Evolutionary conservation across 1,284 basidiomycete species (phyloP).

Genomic region (Marasmius fiardii): DNA sequence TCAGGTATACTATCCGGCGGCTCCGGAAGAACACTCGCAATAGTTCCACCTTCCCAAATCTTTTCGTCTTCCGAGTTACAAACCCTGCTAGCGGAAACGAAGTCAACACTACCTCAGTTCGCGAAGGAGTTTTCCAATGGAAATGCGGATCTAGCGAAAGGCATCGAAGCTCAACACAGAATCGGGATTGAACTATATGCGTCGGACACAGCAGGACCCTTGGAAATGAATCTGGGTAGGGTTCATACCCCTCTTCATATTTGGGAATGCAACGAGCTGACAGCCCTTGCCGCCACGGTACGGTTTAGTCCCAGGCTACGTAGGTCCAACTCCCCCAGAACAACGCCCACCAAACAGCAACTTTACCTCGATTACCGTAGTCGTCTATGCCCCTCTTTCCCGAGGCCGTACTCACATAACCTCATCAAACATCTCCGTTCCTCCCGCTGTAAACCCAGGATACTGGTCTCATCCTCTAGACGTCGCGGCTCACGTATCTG

Average conservation of each 20-base stretch:
- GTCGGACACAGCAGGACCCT: conserved; percentile 18
- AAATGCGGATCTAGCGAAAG: conserved; percentile 23
- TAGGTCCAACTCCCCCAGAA: conserved; percentile 20
- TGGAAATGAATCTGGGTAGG: conserved; percentile 27
- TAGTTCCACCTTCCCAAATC: conserved; percentile 24
- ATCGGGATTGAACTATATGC: conserved; percentile 22
- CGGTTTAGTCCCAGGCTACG: conserved; percentile 26
- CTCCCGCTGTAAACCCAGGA: conserved; percentile 23
- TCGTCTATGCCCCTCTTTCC: conserved; percentile 27
- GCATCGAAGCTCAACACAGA: conserved; percentile 26
- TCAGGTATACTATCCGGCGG: conserved; percentile 24
- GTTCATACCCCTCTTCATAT: neutral
- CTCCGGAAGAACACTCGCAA: conserved; percentile 23
- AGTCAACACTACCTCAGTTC: conserved; percentile 19
- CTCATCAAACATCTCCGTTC: conserved; percentile 18
- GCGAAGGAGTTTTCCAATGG: conserved; percentile 28
- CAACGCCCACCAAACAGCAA: conserved; percentile 22
- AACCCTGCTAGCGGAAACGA: conserved; percentile 17
- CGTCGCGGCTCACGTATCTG: conserved; percentile 19
- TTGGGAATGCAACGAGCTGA: neutral
- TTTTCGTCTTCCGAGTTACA: conserved; percentile 20
- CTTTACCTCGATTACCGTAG: conserved; percentile 26
- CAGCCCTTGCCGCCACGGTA: too few species aligned
- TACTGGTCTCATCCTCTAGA: conserved; percentile 27
- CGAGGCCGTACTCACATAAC: conserved; percentile 29